Base-by-base conservation (phyloP, 1,284 basidiomycete species). In the Abortiporus biennis region DNA sequence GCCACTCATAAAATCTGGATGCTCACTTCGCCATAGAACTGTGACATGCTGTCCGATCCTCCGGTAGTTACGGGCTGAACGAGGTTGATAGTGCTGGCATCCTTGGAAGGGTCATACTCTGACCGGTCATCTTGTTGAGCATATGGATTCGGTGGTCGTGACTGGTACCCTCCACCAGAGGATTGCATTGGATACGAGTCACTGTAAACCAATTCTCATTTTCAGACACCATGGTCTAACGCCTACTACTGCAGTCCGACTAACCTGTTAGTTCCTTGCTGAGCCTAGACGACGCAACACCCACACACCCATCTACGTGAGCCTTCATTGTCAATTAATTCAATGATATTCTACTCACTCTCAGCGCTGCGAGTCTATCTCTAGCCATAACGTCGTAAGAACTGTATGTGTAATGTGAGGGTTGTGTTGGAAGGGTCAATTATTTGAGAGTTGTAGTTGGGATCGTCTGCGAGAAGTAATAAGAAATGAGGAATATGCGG, bases 331-430 rank as follows among this genome's bases (percentile, higher is more conserved):
- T 37, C 33, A 22, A 36, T 21, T 16, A 37, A 32, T n/a, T n/a
- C n/a, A n/a, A n/a, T n/a, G n/a, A n/a, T 24, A 21, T 20, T 20
- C 38, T 20, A 64, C 70, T 51, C 50, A 87, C 87, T 67, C 85
- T 80, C 76, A 87, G 76, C 49, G 84, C 85, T 57, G 86, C 84
- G 52, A 90, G 74, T 74, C 86, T 80, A 68, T 89, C 85, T 73
- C 81, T 76, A 49, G 82, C 80, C 83, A 89, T 89, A 54, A 47
- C 63, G 49, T 64, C 45, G 50, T 40, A 51, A 45, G 56, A 51
- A 57, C 54, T 43, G 49, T 49, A 47, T 47, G 52, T 36, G 47
- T 9, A 9, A n/a, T 29, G n/a, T 29, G 30, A 49, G 45, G 43
- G 44, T 46, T 47, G 44, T 49, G 49, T 42, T 25, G 40, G 38